Base-by-base conservation (phyloP, 495 filamentous ascomycete genomes). In the Lasiosphaeria hispida region DNA sequence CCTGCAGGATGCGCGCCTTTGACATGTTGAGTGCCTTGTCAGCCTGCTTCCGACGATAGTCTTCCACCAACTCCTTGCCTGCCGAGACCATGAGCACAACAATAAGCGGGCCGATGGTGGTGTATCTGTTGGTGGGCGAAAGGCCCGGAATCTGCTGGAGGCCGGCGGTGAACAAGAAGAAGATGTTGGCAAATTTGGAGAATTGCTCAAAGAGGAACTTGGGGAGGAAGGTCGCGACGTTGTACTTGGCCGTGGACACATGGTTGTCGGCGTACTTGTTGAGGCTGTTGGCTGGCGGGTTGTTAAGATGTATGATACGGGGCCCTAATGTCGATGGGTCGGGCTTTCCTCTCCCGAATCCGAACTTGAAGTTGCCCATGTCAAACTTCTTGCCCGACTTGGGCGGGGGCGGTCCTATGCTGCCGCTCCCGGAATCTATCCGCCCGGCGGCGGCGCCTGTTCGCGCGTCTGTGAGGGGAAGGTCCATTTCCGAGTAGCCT, bases 161-260 rank as follows among this genome's bases (percentile, higher is more conserved):
- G 5, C 85, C 86, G 3, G 95, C 93, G 35, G 95, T 99, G 73
- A 99, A 97, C 67, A 99, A 85, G 87, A 99, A 99, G 80, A 99
- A 99, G 62, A 99, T 70, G 70, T 99, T 99, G 75, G 94, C 95
- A 75, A 96, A 97, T 76, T 96, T 99, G 48, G 91, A 96, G 77
- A 99, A 99, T 73, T 99, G 95, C 68, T 99, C 95, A 74, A 92
- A 95, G 17, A 99, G 78, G 77, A 99, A 99, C 73, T 99, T 99
- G 47, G 94, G 93, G 30, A 97, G 66, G 72, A 97, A 97, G n/a
- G 91, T 96, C 50, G 89, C 80, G 66, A 92, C 64, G 71, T 97
- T 99, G 81, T 99, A 99, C 70, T 99, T 99, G 63, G 95, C 87
- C 2, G 95, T 99, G 7, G 93, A 97, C 44, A 99, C 87, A 69